Conservation (phyloP, 441 rosid species). For the Kokia cookei region DNA sequence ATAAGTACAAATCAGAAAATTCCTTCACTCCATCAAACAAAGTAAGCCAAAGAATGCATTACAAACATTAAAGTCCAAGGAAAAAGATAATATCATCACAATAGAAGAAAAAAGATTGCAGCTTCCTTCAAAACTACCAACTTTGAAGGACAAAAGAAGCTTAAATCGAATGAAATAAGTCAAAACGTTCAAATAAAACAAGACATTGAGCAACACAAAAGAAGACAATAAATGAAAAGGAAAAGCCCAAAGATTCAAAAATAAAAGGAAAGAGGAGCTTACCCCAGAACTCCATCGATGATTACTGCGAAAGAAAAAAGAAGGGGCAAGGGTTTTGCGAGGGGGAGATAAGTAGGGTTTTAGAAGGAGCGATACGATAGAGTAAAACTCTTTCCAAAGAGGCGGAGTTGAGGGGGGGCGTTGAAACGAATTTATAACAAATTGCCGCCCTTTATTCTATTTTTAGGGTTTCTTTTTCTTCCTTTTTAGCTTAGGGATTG, state of each 20-base stretch:
- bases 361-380: neutral
- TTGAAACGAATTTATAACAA: slow-evolving; percentile 14
- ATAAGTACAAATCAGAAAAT: neutral
- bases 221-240: neutral
- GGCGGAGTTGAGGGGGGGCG: neutral
- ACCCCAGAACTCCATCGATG: slow-evolving; percentile 60
- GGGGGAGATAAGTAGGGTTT: neutral
- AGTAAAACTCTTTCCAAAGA: neutral
- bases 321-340: neutral
- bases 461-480: neutral
- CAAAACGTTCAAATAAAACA: neutral
- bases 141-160: neutral
- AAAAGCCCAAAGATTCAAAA: neutral
- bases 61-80: too few relatives aligned
- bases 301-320: neutral
- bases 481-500: neutral
- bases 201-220: neutral
- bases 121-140: neutral
- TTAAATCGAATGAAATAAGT: neutral
- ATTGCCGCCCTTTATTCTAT: slow-evolving; percentile 7
- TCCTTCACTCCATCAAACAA: too few relatives aligned
- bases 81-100: too few relatives aligned
- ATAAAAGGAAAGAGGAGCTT: neutral
- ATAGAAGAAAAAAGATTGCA: neutral
- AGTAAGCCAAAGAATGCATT: too few relatives aligned